phyloP scores from a whole-genome alignment of 441 rosid genomes.

The Euphorbia schlechtendalii region DNA sequence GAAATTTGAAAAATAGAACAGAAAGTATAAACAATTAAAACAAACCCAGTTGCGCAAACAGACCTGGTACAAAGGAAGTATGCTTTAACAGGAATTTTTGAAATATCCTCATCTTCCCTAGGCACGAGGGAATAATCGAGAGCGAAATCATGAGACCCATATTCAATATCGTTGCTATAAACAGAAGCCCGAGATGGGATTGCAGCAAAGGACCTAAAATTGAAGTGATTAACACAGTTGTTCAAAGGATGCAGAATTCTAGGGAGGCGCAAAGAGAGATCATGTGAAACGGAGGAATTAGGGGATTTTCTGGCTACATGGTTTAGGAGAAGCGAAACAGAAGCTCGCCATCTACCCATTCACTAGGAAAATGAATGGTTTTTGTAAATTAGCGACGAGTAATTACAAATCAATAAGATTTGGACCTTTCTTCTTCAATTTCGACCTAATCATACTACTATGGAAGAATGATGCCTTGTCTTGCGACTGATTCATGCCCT shows the following conservation, averaged over 20 bases:
- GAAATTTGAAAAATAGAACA: not conserved
- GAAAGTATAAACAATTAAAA: not conserved
- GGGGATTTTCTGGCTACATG: constrained; percentile 24
- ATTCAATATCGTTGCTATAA: constrained; percentile 45
- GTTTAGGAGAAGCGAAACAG: constrained; percentile 39
- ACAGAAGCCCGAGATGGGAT: constrained; percentile 49
- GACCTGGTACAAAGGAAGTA: constrained; percentile 82
- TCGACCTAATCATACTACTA: not conserved
- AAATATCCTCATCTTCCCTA: constrained; percentile 49
- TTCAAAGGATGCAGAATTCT: constrained; percentile 10
- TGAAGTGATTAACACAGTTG: constrained; percentile 14
- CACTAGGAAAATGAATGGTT: constrained; percentile 16
- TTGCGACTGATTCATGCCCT: not conserved
- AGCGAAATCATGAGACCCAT: constrained; percentile 40
- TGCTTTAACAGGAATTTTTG: constrained; percentile 73
- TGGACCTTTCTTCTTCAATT: not conserved
- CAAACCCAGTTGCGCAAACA: not conserved
- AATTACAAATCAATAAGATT: not conserved
- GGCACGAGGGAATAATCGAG: constrained; percentile 29
- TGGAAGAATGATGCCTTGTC: not conserved
- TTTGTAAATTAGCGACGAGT: not conserved
- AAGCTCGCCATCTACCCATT: constrained; percentile 83
- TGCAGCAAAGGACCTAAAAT: constrained; percentile 48
- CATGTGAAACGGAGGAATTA: constrained; percentile 10
- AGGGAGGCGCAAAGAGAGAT: constrained; percentile 2